Evolutionary conservation across 192 early-diverging fungal genomes (phyloP), one percentile per base, ranked within the genome.

Genomic region (Linderina pennispora): DNA sequence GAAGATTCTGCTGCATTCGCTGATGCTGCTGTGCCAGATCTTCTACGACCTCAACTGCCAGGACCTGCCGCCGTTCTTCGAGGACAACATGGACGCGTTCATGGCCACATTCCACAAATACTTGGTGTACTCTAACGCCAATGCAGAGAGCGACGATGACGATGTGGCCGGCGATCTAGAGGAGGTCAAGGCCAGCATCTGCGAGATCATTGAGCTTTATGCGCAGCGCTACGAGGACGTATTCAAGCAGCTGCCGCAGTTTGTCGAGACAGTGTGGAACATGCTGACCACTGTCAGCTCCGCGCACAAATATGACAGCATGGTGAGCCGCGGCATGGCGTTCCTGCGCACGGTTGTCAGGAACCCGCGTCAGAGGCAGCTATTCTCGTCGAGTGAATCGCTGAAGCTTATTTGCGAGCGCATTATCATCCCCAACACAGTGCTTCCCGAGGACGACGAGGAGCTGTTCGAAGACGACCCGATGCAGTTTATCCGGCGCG

Each of bases 381-480:
- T 94, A 45, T 99, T 97, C 68, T 78, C 79, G 24, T 60, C 67
- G 21, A 60, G 72, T 22, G 87, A 85, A 15, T 78, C 83, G 8
- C 74, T 99, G 50, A 55, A 62, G 23, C 78, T 82, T 40, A 85
- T 99, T 43, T 97, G 92, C 56, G 85, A 93, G 60, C 85, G 86
- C 53, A 83, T 99, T 40, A 77, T 93, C 8, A 66, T 99, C 18
- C 93, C 94, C 14, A 99, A 99, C 62, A 90, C 95, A 75, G 72
- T 71, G 18, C 64, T 97, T 38, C 76, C 92, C 69, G 85, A 80
- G 40, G 64, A 74, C 20, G 97, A 99, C 51, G 89, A 92, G 69
- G 94, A 97, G 55, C 64, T 93, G 53, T 97, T 97, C 71, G 89
- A 97, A 51, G 94, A 97, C 52, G 95, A 97, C 43, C 92, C 92